Evolutionary conservation across 345 rosid species (phyloP), one percentile per base, ranked within the genome.

Genomic region (Acer saccharum): DNA sequence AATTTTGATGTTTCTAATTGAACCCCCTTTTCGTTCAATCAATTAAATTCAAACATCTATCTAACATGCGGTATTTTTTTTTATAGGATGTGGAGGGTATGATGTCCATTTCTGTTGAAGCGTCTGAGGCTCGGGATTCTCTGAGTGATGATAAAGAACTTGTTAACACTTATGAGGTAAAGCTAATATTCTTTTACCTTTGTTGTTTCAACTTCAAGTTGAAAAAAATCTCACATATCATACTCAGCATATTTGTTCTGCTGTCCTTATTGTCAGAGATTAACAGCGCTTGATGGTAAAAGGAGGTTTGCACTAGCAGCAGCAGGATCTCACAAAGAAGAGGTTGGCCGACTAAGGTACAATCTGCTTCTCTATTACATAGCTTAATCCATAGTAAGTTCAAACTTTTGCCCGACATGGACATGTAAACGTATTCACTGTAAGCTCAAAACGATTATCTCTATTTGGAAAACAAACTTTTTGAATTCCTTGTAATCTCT

Each of bases 31-130:
- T 72, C 23, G n/a, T 74, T 50, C 39, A 18, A n/a, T 76, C 29
- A 25, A 60, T 18, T 48, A 18, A 65, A 44, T 48, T 48, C 25
- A 44, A 65, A 54, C 32, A 10, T 62, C 21, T 65, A 27, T 50
- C 43, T 79, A 58, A 75, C 60, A 44, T 73, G 65, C 5, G 71
- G 78, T 14, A 70, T 23, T 2, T 58, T 68, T 75, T 62, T 65
- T 72, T 81, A 69, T 84, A 97, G 98, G 99, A 94, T 89, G 93
- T 94, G 74, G 98, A 92, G 83, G 99, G 99, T 79, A 97, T 97
- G 99, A 90, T 97, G 99, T 97, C 99, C 23, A 97, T 97, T 76
- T 97, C 98, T 61, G 97, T 88, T 76, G 99, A 94, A 89, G 98
- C 98, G 85, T 84, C 98, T 73, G 98, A 83, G 78, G 99, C 99